Evolutionary conservation across 495 filamentous ascomycete species (phyloP).

Genomic region (Talaromyces stipitatus): DNA sequence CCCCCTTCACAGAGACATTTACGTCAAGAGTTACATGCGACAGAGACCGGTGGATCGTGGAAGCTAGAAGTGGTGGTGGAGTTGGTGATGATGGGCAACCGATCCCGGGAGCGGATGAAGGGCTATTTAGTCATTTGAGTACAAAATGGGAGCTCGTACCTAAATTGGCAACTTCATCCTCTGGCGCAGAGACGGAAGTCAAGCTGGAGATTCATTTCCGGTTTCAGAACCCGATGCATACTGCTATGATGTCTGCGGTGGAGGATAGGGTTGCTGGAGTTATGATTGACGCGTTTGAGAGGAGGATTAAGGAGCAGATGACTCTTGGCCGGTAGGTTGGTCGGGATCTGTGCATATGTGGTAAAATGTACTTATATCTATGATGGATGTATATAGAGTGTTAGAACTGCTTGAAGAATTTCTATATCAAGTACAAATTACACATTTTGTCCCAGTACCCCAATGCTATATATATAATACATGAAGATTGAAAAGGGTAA

Average conservation of each 20-base stretch:
- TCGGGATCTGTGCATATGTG: neutral
- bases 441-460: neutral
- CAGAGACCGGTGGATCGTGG: conserved; percentile 50
- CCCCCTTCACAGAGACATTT: conserved; percentile 73
- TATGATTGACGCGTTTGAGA: conserved; percentile 94
- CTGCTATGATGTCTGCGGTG: conserved; percentile 65
- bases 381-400: conserved; percentile 1
- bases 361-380: conserved; percentile 7
- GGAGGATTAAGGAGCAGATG: conserved; percentile 52
- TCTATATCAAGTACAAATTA: conserved; percentile 1
- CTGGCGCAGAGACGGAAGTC: conserved; percentile 57
- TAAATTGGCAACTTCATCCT: conserved; percentile 26
- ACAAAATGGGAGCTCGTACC: conserved; percentile 68
- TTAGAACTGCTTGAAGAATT: conserved; percentile 9
- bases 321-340: conserved; percentile 26
- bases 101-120: conserved; percentile 37
- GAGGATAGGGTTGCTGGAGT: conserved; percentile 75
- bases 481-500: neutral
- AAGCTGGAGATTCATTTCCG: conserved; percentile 65
- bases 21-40: conserved; percentile 68
- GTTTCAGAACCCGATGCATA: conserved; percentile 81
- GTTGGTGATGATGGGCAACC: conserved; percentile 13
- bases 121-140: conserved; percentile 65
- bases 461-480: conserved; percentile 6
- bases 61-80: conserved; percentile 65